phyloP scores from a whole-genome alignment of 345 rosid species.

The Lepidium africanum region DNA sequence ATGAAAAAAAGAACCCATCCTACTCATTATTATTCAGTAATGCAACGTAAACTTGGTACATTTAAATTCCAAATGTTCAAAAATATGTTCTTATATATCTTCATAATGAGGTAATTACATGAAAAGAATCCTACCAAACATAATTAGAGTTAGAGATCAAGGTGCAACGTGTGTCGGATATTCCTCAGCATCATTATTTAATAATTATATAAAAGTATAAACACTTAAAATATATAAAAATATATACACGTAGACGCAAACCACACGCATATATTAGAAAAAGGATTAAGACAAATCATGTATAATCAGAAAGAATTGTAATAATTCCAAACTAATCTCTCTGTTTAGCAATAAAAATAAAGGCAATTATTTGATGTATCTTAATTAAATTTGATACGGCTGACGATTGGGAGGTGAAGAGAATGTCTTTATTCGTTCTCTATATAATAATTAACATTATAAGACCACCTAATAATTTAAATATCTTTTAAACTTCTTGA shows the following conservation, averaged over 20 bases:
- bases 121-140: slow-evolving; percentile 17
- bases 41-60: no score
- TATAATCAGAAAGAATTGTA: background rate
- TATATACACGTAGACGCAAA: slow-evolving; percentile 9
- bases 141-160: slow-evolving; percentile 18
- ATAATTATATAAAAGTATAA: background rate
- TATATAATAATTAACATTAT: background rate
- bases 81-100: background rate
- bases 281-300: background rate
- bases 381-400: slow-evolving; percentile 20
- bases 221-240: background rate
- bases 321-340: background rate
- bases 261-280: slow-evolving; percentile 17
- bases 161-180: slow-evolving; percentile 30
- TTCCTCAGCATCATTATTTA: slow-evolving; percentile 23
- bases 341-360: background rate
- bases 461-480: no score
- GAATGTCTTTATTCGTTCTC: slow-evolving; percentile 18
- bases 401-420: slow-evolving; percentile 26
- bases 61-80: background rate
- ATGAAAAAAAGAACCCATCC: background rate
- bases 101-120: background rate
- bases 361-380: slow-evolving; percentile 16
- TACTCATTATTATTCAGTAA: background rate
- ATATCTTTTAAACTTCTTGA: background rate